Base-by-base conservation (phyloP, 768 basidiomycete genomes). In the Mrakia frigida region DNA sequence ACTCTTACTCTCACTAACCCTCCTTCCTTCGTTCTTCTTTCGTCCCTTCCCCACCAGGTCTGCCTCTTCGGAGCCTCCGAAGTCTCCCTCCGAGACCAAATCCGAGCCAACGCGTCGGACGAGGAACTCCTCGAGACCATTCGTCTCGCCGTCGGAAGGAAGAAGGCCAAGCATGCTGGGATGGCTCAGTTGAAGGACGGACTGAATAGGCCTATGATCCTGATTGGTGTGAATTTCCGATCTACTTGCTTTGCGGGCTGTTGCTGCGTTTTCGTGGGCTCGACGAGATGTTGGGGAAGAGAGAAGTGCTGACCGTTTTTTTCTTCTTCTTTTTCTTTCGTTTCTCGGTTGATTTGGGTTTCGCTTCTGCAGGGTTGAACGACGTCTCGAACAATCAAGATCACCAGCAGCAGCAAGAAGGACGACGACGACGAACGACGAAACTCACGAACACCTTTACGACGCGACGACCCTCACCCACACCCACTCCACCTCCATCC, bases 181-280 rank as follows among this genome's bases (percentile, higher is more conserved):
- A 93, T 93, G 92, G 89, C 91, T 33, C 50, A 67, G 39, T 69
- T 81, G n/a, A 77, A 78, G 53, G 74, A 74, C 31, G 78, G 75
- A 59, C 87, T 87, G 65, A 94, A 93, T 84, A 86, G 91, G 70
- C 91, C 92, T 16, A 95, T 95, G 93, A 94, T 94, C 79, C 85
- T 92, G 78, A 95, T 95, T 83, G 94, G 93, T 84, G 93, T 93
- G 90, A n/a, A n/a, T n/a, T n/a, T n/a, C n/a, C n/a, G n/a, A n/a
- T n/a, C n/a, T n/a, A n/a, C n/a, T n/a, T n/a, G n/a, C n/a, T n/a
- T n/a, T n/a, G n/a, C n/a, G n/a, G n/a, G n/a, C n/a, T n/a, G n/a
- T n/a, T n/a, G n/a, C n/a, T n/a, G n/a, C n/a, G n/a, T n/a, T 41
- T 41, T 11, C 39, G 39, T 41, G 39, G 50, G 16, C 50, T 5